Evolutionary conservation across 2,329 filamentous ascomycete genomes (phyloP), one percentile per base, ranked within the genome.

Genomic region (Aaosphaeria arxii): DNA sequence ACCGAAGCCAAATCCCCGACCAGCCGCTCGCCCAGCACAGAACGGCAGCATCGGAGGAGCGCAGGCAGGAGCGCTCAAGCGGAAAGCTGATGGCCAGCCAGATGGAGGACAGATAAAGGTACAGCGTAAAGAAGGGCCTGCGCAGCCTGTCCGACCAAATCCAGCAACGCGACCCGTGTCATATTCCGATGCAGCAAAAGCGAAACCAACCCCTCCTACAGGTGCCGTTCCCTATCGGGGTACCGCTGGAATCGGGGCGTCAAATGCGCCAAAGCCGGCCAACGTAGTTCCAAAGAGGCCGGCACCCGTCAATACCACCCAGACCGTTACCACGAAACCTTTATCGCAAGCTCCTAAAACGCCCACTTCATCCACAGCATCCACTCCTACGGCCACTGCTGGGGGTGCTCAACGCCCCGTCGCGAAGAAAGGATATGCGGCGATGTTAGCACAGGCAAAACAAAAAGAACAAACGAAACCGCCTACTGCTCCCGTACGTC

Each of bases 391-490:
- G 55, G 39, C 58, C 38, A 46, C 60, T 38, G 51, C 58, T 29
- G 39, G 50, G 45, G 45, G 55, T 44, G 38, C 63, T n/a, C 39
- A 61, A 4, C 42, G 63, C 11, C 46, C 64, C 63, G 7, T 59
- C 11, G 47, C 83, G 1, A 89, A 89, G 69, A 88, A 87, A 62
- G 85, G 86, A 0, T 91, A 84, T 65, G 82, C 84, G 35, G 87
- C 90, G 60, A 86, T 90, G 50, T 78, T 91, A 71, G 85, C 85
- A 47, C 80, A 86, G 56, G 88, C 83, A 31, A 84, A 87, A 61
- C 82, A 82, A 51, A 85, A 75, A 47, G 75, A 74, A 73, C 58
- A 69, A 11, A 59, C 62, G 4, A 69, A 70, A 47, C 60, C 63
- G 36, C 49, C 82, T 46, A 77, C 86, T 28, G 86, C 86, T 47